Evolutionary conservation across 2,329 filamentous ascomycete species (phyloP).

Genomic region (Xylariaceae sp.): DNA sequence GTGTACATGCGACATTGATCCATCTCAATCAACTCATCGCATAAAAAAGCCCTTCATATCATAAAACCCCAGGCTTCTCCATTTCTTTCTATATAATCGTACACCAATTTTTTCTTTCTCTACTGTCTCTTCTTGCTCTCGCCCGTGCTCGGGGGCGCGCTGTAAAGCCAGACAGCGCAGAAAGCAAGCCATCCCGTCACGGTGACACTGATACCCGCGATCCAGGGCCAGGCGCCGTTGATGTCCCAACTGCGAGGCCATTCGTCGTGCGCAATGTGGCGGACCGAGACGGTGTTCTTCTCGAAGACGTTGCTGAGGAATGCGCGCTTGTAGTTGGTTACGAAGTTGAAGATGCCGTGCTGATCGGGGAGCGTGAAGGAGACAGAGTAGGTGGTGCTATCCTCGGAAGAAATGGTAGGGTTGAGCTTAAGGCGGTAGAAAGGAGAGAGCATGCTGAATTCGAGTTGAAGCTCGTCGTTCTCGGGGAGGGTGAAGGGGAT

Average conservation of each 20-base stretch:
- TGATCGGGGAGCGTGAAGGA: constrained; percentile 87
- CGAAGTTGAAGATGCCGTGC: constrained; percentile 98
- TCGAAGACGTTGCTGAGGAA: constrained; percentile 87
- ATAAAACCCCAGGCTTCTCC: background rate
- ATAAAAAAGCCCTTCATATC: background rate
- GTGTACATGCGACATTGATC: too few relatives aligned
- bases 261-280: constrained; percentile 96
- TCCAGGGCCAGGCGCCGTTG: constrained; percentile 89
- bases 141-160: constrained; percentile 38
- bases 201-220: constrained; percentile 79
- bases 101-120: background rate
- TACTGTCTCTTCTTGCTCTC: constrained; percentile 32
- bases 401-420: constrained; percentile 51
- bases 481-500: constrained; percentile 65
- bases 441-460: constrained; percentile 97
- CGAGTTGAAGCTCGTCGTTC: constrained; percentile 77
- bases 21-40: background rate
- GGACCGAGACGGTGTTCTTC: constrained; percentile 89
- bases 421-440: constrained; percentile 82
- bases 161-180: constrained; percentile 81
- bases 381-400: constrained; percentile 67
- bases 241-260: constrained; percentile 89
- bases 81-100: background rate
- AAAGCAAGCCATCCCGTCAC: constrained; percentile 80
- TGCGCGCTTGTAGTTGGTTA: constrained; percentile 92